A percentile compares a stretch with the other conserved stretches of the same genome.
Conservation (phyloP, 2,329 filamentous ascomycete species). For the Monosporascus sp. region DNA sequence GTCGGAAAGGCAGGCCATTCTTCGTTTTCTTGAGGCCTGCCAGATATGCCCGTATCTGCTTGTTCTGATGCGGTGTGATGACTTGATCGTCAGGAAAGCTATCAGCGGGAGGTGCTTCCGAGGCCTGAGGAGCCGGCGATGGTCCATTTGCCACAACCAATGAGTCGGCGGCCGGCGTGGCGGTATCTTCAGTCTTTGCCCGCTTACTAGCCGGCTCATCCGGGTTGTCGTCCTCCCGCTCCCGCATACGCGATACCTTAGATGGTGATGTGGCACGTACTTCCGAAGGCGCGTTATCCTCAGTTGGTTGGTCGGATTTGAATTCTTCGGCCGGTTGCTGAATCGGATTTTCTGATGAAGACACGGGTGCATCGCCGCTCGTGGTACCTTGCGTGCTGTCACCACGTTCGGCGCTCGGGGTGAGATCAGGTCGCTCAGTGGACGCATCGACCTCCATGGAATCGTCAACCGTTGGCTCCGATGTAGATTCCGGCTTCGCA, state of each 20-base stretch:
- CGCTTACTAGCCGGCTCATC: constrained; percentile 73
- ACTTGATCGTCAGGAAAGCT: constrained; percentile 37
- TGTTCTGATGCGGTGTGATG: constrained; percentile 36
- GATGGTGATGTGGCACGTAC: constrained; percentile 18
- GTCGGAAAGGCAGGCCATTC: constrained; percentile 67
- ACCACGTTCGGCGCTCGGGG: constrained; percentile 15
- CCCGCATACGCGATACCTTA: constrained; percentile 70
- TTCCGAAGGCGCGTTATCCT: constrained; percentile 18
- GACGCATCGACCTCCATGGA: constrained; percentile 26
- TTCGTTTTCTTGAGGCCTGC: constrained; percentile 83
- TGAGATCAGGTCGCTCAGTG: constrained; percentile 13
- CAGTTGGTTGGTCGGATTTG: constrained; percentile 22
- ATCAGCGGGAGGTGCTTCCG: constrained; percentile 19
- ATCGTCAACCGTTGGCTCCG: constrained; percentile 9
- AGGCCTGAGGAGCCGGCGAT: constrained; percentile 17
- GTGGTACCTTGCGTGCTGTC: constrained; percentile 18
- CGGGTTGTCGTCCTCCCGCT: constrained; percentile 70
- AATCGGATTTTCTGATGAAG: constrained; percentile 24
- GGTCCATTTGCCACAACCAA: constrained; percentile 16
- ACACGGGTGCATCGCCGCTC: constrained; percentile 14
- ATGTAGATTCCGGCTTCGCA: not conserved
- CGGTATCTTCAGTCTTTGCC: constrained; percentile 61
- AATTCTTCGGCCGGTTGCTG: constrained; percentile 26
- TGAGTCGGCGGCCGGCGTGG: constrained; percentile 17
- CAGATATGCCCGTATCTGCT: constrained; percentile 50